Conservation (phyloP, 345 rosid species). For the Mallotus nudiflorus region DNA sequence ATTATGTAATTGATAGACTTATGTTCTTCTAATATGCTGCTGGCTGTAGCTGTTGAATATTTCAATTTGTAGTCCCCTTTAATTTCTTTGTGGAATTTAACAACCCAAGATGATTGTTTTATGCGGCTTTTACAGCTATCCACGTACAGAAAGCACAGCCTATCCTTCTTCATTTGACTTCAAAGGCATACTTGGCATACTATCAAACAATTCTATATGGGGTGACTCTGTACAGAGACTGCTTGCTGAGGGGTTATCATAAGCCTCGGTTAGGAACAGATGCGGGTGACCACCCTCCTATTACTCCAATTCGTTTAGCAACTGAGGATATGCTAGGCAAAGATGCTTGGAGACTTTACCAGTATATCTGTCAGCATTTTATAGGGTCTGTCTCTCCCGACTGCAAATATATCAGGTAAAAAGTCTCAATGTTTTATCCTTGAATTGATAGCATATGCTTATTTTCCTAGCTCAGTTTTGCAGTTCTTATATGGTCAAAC, state of each 20-base stretch:
- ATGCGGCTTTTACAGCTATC: constrained; percentile 56
- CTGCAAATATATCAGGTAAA: constrained; percentile 80
- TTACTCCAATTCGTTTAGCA: constrained; percentile 81
- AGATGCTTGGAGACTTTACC: constrained; percentile 93
- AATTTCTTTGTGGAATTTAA: constrained; percentile 6
- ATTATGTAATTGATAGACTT: background rate
- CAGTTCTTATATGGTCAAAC: background rate
- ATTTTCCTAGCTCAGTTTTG: background rate
- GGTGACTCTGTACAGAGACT: constrained; percentile 54
- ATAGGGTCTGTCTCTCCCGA: constrained; percentile 89
- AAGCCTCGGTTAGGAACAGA: constrained; percentile 80
- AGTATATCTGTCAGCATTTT: constrained; percentile 91
- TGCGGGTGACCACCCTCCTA: constrained; percentile 99
- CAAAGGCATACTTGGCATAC: constrained; percentile 65
- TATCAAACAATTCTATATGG: constrained; percentile 58
- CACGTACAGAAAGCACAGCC: constrained; percentile 95
- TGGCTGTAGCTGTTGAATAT: background rate
- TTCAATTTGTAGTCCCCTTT: background rate
- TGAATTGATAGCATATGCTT: background rate
- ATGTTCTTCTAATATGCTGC: background rate
- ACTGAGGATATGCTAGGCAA: constrained; percentile 67
- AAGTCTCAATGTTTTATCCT: constrained; percentile 5
- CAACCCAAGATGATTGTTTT: constrained; percentile 7
- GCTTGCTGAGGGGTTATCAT: constrained; percentile 59
- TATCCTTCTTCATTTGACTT: constrained; percentile 94